Base-by-base conservation (phyloP, 768 basidiomycete species). In the Cantharellus cinnabarinus region DNA sequence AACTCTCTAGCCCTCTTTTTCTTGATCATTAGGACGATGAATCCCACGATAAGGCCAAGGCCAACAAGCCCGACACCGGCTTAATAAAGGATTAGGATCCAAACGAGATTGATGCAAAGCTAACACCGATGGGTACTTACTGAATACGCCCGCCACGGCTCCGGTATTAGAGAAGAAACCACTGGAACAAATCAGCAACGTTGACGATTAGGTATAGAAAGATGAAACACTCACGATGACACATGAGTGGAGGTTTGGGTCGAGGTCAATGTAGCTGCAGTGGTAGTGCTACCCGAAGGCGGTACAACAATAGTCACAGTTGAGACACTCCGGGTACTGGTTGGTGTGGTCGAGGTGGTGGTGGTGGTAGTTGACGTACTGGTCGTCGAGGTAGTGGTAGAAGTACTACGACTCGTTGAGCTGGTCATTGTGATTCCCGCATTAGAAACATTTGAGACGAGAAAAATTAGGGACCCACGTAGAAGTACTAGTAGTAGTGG, bases 81-180 rank as follows among this genome's bases (percentile, higher is more conserved):
- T 54, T 10, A 54, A 54, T 37, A 54, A 54, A 54, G 7, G 7
- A 54, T 10, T 14, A 54, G 7, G 35, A 54, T 10, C 52, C 10
- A 37, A 54, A 37, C 10, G 35, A 7, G 14, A 54, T 10, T 54
- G 52, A 10, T 54, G 10, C 7, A 54, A 10, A 10, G 52, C 10
- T 29, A 10, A 48, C 10, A 48, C 10, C 10, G 35, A 54, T 10
- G 52, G 10, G 38, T 10, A 54, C 52, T 7, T 37, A 54, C 52
- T 54, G 35, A 54, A 54, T 7, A 37, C 35, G 10, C 52, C 52
- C 7, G 52, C 52, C 10, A 54, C 52, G 38, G 52, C 52, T 7
- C 52, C 52, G 35, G 52, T 54, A 37, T 54, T 54, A 7, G 52
- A 54, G 52, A 54, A 54, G 38, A 54, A 54, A 7, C 52, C 52